Base-by-base conservation (phyloP, 1,284 basidiomycete genomes). In the Pseudozyma tsukubaensis region DNA sequence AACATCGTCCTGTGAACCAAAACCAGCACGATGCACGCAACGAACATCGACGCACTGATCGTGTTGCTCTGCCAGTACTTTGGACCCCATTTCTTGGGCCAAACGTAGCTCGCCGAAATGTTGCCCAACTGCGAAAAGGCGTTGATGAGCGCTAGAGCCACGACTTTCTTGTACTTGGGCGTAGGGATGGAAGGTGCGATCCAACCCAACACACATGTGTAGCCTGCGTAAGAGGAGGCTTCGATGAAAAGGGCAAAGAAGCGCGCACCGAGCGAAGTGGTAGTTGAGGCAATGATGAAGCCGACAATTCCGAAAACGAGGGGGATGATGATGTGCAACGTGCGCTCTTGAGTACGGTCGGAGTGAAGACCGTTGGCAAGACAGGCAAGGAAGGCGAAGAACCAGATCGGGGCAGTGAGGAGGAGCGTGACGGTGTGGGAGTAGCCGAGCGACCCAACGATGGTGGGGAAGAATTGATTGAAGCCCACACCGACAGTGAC, bases 41-140 rank as follows among this genome's bases (percentile, higher is more conserved):
- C 45, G 39, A 77, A 71, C 58, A 64, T 72, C 45, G 52, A 37
- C 21, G 58, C 24, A 19, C 57, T 69, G 66, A 80, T 77, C 39
- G 67, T 57, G 64, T 73, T 75, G 48, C 61, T 63, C 50, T 67
- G 62, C 78, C 76, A 80, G 64, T 78, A 78, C 40, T 59, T 56
- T n/a, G 76, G 67, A 1, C 77, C 73, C 72, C 72, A 80, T 39
- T 66, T 64, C 34, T 61, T 64, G 6, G 68, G 71, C 73, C 71
- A 81, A 18, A 76, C 62, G 63, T 81, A 83, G 35, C 57, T 58
- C 37, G 85, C 85, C 19, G 83, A 79, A 49, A 87, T 85, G 78
- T 87, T 86, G 47, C 86, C 86, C 18, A 85, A 76, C 65, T 86
- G 85, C 0, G 83, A 82, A 61, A 86, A 84, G 42, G 85, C 85